These are phyloP conservation scores for Scheffersomyces ergatensis DNA, from an alignment of 805 yeast species.

Conservation along the genomic window DNA sequence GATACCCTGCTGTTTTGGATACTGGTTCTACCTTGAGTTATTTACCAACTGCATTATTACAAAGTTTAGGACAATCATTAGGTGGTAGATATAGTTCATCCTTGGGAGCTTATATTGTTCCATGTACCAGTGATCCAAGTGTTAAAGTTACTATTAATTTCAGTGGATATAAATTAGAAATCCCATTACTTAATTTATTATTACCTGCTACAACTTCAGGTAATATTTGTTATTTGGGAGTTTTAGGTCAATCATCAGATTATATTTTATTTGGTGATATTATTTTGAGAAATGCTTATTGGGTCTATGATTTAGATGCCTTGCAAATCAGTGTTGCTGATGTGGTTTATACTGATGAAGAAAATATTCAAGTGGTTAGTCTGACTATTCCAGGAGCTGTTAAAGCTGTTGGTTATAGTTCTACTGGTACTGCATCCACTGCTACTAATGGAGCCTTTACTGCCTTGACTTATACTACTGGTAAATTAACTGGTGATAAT, in stretches of 20 bases:
- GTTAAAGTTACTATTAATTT: constrained; percentile 42
- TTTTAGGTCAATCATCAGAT: neutral
- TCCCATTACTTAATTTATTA: constrained; percentile 2
- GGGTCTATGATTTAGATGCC: constrained; percentile 63
- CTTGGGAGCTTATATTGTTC: constrained; percentile 45
- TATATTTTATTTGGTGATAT: constrained; percentile 59
- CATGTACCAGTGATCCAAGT: constrained; percentile 31
- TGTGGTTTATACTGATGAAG: constrained; percentile 22
- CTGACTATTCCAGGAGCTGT: constrained; percentile 49
- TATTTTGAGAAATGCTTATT: constrained; percentile 60
- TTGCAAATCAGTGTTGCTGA: constrained; percentile 53
- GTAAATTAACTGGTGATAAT: constrained; percentile 6
- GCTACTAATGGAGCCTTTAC: constrained; percentile 7
- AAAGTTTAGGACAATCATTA: constrained; percentile 32
- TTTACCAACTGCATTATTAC: constrained; percentile 37
- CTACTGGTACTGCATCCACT: constrained; percentile 21
- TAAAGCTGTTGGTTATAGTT: constrained; percentile 44
- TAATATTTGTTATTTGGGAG: neutral
- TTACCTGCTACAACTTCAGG: neutral
- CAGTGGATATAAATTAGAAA: constrained; percentile 21
- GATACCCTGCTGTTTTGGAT: constrained; percentile 28
- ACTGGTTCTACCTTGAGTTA: constrained; percentile 39
- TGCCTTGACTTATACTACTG: constrained; percentile 9
- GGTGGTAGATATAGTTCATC: constrained; percentile 40
- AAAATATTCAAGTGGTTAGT: constrained; percentile 46